Base-by-base conservation (phyloP, 2,329 filamentous ascomycete species). In the Fusarium napiforme region DNA sequence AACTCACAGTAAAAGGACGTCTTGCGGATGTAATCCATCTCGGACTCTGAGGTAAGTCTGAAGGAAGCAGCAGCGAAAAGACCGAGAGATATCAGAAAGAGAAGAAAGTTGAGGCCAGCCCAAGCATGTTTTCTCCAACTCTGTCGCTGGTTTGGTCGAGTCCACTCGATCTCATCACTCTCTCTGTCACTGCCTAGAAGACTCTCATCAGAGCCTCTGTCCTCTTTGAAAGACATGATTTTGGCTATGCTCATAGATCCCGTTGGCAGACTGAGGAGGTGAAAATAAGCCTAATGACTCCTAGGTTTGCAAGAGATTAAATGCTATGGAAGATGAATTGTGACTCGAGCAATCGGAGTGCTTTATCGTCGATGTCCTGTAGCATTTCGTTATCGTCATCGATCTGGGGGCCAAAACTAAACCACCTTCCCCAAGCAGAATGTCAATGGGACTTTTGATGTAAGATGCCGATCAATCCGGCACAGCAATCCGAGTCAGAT, bases 1-100 rank as follows among this genome's bases (percentile, higher is more conserved):
- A 18, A 9, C 40, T 49, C n/a, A 16, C 63, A 57, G 23, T 66
- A 66, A 19, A 66, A 65, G 6, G 64, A 66, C 1, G 49, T 66
- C 28, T 50, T 39, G 9, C 64, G 64, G n/a, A 66, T 5, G 30
- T 19, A n/a, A 3, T 66, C 60, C 30, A 64, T 66, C 3, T 66
- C 60, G 0, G 64, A 66, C 2, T 28, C 4, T 4, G 28, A 26
- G 14, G 4, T 30, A 7, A 14, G 7, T 2, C 9, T 14, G 7
- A 26, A 9, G 19, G 36, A 66, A 8, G 60, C 3, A n/a, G n/a
- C 36, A 7, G 23, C 6, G 10, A 58, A 50, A 8, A 66, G 60
- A 21, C 64, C 26, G 1, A 66, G 21, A n/a, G 64, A 66, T 9
- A 42, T 7, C 4, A 43, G 5, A 10, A 66, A 64, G 10, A 66